Base-by-base conservation (phyloP, 1,284 basidiomycete species). In the Tetrapyrgos nigripes region DNA sequence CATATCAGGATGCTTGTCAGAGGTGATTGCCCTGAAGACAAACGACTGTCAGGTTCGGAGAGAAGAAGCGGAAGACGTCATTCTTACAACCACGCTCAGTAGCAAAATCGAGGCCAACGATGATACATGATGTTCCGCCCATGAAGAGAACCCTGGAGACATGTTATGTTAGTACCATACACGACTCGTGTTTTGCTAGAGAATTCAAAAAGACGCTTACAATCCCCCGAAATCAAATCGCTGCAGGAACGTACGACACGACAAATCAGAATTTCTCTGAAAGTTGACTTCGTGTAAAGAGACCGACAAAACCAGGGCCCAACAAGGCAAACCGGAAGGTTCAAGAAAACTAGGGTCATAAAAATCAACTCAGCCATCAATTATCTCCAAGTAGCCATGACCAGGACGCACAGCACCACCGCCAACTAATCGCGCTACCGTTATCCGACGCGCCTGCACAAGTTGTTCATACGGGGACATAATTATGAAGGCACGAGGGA, bases 101-200 rank as follows among this genome's bases (percentile, higher is more conserved):
- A 13, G 88, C 88, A 64, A 91, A 85, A 72, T 88, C 91, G 71
- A 93, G 90, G 44, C 91, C 91, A 46, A 92, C 81, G 35, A 93
- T 82, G 55, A 93, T 82, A 60, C 83, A 81, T 62, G 84, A 85
- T 48, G 90, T 91, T n/a, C 89, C 89, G 47, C 73, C 69, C 82
- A 93, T 90, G 67, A 93, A 91, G 50, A 91, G 74, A 45, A 86
- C 59, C 53, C 91, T 93, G 67, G 27, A 63, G 60, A 64, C 53
- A 57, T 58, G 64, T 65, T n/a, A 63, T 62, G 45, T 52, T 61
- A n/a, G n/a, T n/a, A n/a, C n/a, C n/a, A n/a, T n/a, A 59, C 59
- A 62, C 62, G 59, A 62, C 51, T 28, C 29, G 49, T 48, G 19
- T 19, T 29, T 44, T n/a, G 43, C 61, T 31, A 26, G 50, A 28